These are phyloP conservation scores for Anisodus acutangulus DNA, from an alignment of 257 asterid genomes.

Conservation along the genomic window DNA sequence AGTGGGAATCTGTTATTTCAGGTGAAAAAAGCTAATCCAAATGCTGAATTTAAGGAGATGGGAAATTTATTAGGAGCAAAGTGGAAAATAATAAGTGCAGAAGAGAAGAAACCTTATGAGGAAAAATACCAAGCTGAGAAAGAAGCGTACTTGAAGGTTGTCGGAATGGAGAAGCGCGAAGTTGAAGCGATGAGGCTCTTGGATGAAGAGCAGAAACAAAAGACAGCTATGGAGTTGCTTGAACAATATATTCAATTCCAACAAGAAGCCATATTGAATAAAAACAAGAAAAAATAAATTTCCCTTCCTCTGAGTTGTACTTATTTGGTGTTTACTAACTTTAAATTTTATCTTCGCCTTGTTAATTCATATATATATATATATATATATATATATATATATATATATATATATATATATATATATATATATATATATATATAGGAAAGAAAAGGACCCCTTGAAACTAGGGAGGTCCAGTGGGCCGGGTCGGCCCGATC, in stretches of 20 bases:
- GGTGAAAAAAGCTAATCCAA: slow-evolving; percentile 77
- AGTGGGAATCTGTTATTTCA: slow-evolving; percentile 32
- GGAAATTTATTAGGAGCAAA: slow-evolving; percentile 65
- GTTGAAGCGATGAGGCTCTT: slow-evolving; percentile 79
- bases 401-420: slow-evolving; percentile 24
- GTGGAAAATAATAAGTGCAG: slow-evolving; percentile 78
- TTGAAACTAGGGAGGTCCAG: slow-evolving; percentile 23
- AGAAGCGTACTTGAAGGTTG: slow-evolving; percentile 70
- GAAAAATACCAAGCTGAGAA: slow-evolving; percentile 78
- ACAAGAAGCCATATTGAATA: slow-evolving; percentile 67
- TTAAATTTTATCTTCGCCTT: no score
- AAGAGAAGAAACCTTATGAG: slow-evolving; percentile 89
- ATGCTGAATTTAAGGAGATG: slow-evolving; percentile 77
- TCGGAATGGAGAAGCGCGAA: slow-evolving; percentile 79
- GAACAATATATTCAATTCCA: slow-evolving; percentile 80
- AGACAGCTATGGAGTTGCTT: slow-evolving; percentile 85
- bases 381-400: slow-evolving; percentile 33
- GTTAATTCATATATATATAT: neutral
- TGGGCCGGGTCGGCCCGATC: no score
- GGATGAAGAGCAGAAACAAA: slow-evolving; percentile 93
- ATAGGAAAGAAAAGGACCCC: slow-evolving; percentile 91
- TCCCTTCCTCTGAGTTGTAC: neutral
- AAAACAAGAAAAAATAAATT: slow-evolving; percentile 57
- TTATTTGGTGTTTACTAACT: neutral
- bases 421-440: slow-evolving; percentile 14